These are phyloP conservation scores for Glebionis coronaria DNA, from an alignment of 129 eudicot genomes.

Conservation along the genomic window DNA sequence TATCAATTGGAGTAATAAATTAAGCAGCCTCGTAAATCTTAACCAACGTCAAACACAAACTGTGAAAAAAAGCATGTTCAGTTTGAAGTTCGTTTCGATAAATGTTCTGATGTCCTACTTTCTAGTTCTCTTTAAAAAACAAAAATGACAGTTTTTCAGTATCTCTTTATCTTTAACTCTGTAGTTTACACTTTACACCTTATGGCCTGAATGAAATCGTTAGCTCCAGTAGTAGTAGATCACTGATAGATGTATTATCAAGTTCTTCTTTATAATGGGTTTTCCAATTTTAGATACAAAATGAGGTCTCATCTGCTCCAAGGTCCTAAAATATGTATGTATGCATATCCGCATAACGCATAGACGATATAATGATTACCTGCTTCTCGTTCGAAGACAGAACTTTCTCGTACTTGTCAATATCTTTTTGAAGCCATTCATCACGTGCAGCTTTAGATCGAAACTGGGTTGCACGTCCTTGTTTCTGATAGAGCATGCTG, in stretches of 20 bases:
- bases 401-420: constrained; percentile 72
- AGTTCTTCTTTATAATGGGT: neutral
- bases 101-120: constrained; percentile 2
- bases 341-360: neutral
- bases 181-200: neutral
- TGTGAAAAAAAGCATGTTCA: neutral
- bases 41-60: neutral
- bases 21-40: neutral
- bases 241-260: neutral
- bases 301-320: neutral
- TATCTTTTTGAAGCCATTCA: constrained; percentile 90
- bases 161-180: neutral
- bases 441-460: constrained; percentile 89
- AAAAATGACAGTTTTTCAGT: neutral
- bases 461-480: constrained; percentile 98
- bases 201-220: neutral
- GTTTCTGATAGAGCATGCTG: constrained; percentile 94
- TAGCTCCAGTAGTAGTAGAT: constrained; percentile 7
- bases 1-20: constrained; percentile 1
- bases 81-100: neutral
- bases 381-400: constrained; percentile 57
- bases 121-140: neutral
- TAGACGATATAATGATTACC: constrained; percentile 37
- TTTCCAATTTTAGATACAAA: neutral
- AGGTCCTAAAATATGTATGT: neutral